phyloP scores from a whole-genome alignment of 2,329 filamentous ascomycete species.

The Colletotrichum caudatum region DNA sequence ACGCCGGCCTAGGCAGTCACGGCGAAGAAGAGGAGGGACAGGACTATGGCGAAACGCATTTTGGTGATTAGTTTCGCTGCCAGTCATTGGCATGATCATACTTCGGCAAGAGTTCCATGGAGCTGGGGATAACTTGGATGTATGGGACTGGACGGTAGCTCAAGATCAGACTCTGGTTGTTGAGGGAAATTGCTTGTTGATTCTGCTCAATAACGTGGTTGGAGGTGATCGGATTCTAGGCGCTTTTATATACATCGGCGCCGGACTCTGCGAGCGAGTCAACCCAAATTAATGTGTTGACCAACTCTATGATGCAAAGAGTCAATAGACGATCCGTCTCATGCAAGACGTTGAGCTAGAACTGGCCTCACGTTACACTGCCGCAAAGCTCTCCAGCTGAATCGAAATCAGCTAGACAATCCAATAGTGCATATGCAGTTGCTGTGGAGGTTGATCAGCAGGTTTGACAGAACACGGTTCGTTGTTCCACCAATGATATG shows the following conservation, averaged over 20 bases:
- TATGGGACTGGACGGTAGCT: neutral
- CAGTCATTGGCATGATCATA: neutral
- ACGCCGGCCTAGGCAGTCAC: constrained; percentile 15
- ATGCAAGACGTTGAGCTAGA: neutral
- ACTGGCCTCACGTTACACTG: neutral
- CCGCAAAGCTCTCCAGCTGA: neutral
- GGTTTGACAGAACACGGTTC: neutral
- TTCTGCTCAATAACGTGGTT: neutral
- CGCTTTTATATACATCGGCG: neutral
- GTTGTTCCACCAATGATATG: neutral
- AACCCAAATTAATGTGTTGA: neutral
- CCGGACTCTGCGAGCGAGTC: neutral
- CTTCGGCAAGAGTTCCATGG: neutral
- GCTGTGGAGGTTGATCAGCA: constrained; percentile 2
- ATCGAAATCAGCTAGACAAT: neutral
- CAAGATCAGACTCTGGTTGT: neutral
- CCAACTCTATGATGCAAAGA: neutral
- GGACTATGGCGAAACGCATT: constrained; percentile 35
- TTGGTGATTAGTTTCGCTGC: neutral
- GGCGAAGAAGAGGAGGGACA: constrained; percentile 29
- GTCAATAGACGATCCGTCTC: neutral
- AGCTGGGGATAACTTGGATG: neutral
- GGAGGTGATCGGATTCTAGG: neutral
- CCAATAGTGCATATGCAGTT: neutral
- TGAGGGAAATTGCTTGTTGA: neutral